A percentile compares a stretch with the other conserved stretches of the same genome.
Evolutionary conservation across 2,329 filamentous ascomycete genomes (phyloP).

Genomic region (Aspergillus fumigatus): DNA sequence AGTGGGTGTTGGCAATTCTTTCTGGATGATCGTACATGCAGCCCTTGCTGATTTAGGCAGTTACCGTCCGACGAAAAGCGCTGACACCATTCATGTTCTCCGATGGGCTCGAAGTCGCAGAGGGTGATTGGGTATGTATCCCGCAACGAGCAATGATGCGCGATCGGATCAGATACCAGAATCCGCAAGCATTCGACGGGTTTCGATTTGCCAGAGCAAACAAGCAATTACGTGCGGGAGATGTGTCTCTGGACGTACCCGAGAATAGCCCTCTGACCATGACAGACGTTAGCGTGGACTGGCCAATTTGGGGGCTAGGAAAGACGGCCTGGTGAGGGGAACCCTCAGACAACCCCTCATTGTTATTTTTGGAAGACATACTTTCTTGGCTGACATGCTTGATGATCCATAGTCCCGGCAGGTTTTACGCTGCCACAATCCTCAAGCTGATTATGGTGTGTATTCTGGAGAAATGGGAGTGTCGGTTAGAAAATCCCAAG

Average conservation of each 20-base stretch:
- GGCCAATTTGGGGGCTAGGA: conserved; percentile 1
- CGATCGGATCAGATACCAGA: background rate
- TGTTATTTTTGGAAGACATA: too few species aligned
- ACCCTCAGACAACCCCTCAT: too few species aligned
- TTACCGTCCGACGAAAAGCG: background rate
- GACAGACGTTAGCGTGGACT: background rate
- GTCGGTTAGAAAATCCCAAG: background rate
- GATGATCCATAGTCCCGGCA: background rate
- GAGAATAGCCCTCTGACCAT: background rate
- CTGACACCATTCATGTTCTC: background rate
- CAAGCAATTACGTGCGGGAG: too few species aligned
- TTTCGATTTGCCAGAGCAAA: too few species aligned
- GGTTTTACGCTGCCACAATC: background rate
- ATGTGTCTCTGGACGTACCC: too few species aligned
- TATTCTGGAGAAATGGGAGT: background rate
- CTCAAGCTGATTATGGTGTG: too few species aligned
- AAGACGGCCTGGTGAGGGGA: background rate
- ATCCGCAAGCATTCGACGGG: background rate
- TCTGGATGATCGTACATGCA: too few species aligned
- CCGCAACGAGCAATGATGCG: conserved; percentile 2
- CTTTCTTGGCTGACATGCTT: background rate
- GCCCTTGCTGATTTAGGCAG: background rate
- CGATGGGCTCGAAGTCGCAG: background rate
- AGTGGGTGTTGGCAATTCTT: background rate
- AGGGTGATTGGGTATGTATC: background rate